These are phyloP conservation scores for Buddleja alternifolia DNA, from an alignment of 257 asterid genomes.

Conservation along the genomic window DNA sequence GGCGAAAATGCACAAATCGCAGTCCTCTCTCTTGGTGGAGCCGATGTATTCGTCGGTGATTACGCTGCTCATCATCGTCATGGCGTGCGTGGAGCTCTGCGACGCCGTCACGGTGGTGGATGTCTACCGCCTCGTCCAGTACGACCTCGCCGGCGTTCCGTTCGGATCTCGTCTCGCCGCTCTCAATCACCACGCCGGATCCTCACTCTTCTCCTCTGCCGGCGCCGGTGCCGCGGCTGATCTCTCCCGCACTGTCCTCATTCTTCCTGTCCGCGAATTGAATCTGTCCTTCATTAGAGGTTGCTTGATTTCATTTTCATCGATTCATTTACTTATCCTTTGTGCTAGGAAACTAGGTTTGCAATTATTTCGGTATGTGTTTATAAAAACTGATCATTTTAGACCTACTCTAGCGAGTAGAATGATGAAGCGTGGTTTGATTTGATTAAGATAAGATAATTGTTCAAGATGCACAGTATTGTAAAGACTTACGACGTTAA, in stretches of 20 bases:
- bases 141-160: constrained; percentile 85
- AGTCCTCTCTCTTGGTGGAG: constrained; percentile 42
- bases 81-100: constrained; percentile 79
- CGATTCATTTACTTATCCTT: not conserved
- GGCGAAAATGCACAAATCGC: constrained; percentile 42
- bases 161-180: constrained; percentile 91
- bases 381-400: not conserved
- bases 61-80: constrained; percentile 52
- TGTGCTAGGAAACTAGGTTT: not conserved
- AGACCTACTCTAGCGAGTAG: not conserved
- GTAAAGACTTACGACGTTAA: not conserved
- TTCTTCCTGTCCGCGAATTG: constrained; percentile 91
- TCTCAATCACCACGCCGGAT: constrained; percentile 93
- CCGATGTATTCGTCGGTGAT: constrained; percentile 55
- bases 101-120: constrained; percentile 86
- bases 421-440: too few species aligned
- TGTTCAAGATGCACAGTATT: too few species aligned
- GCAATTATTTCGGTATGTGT: not conserved
- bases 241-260: constrained; percentile 87
- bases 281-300: constrained; percentile 81
- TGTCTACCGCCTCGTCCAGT: constrained; percentile 94
- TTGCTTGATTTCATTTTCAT: constrained; percentile 26
- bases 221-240: constrained; percentile 53
- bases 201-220: constrained; percentile 66
- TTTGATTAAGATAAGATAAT: too few species aligned